Percentiles rank a stretch among this genome's conserved stretches.
Conservation (phyloP, 176 grass and related monocot genomes). For the Puya raimondii region DNA sequence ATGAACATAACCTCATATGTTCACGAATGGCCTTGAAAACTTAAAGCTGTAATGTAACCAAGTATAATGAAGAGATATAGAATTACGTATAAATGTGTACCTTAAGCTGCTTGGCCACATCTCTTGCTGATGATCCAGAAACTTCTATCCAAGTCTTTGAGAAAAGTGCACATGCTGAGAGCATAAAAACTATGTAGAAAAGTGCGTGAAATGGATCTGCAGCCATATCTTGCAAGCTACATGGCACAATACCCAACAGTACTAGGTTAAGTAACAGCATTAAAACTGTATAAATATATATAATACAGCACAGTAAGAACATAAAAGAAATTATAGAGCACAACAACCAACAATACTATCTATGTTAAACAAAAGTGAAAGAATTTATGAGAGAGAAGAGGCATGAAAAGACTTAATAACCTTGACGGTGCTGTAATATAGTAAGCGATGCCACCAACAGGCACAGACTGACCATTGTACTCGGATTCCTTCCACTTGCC, state of each 20-base stretch:
- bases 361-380: constrained; percentile 9
- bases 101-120: constrained; percentile 94
- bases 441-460: constrained; percentile 91
- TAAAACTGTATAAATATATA: not conserved
- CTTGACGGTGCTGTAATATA: constrained; percentile 96
- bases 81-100: constrained; percentile 25
- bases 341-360: not conserved
- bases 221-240: constrained; percentile 72
- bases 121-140: constrained; percentile 82
- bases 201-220: constrained; percentile 93
- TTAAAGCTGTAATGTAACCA: not conserved
- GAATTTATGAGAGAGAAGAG: not conserved
- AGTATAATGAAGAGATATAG: not conserved
- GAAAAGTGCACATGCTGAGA: constrained; percentile 76
- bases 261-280: constrained; percentile 1
- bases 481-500: constrained; percentile 94
- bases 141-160: constrained; percentile 97
- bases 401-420: constrained; percentile 15
- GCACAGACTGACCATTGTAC: constrained; percentile 75
- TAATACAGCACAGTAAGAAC: not conserved
- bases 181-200: constrained; percentile 84
- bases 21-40: too few relatives aligned
- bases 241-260: constrained; percentile 19
- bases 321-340: constrained; percentile 8
- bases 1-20: too few relatives aligned